Conservation (phyloP, 495 filamentous ascomycete species). For the Neurospora sp. region DNA sequence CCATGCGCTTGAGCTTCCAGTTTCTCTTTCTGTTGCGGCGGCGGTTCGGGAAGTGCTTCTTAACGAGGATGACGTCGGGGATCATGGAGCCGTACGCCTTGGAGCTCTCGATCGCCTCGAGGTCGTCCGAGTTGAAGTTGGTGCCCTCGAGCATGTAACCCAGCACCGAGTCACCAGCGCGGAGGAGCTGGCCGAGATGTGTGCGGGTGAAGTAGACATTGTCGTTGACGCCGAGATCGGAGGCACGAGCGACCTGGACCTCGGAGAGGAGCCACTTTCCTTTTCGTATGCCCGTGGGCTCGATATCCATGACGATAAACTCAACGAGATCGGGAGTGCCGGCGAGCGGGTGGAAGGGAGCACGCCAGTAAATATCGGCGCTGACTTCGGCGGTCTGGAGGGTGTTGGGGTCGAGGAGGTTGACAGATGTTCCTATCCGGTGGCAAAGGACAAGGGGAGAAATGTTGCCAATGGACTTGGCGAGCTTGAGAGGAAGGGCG, state of each 20-base stretch:
- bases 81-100: conserved; percentile 61
- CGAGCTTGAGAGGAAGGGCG: conserved; percentile 80
- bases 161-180: conserved; percentile 82
- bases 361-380: conserved; percentile 73
- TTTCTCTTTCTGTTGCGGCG: conserved; percentile 72
- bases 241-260: conserved; percentile 73
- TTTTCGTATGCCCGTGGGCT: conserved; percentile 60
- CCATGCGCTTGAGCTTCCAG: conserved; percentile 94
- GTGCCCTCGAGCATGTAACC: conserved; percentile 82
- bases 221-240: conserved; percentile 83
- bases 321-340: conserved; percentile 80
- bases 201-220: conserved; percentile 78
- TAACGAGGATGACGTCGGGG: conserved; percentile 88
- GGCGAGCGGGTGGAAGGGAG: conserved; percentile 72
- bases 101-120: conserved; percentile 67
- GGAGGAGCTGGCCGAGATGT: conserved; percentile 78
- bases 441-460: conserved; percentile 57
- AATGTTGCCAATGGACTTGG: conserved; percentile 78
- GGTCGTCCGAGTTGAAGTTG: conserved; percentile 81
- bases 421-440: conserved; percentile 80
- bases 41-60: conserved; percentile 85
- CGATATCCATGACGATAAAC: conserved; percentile 92
- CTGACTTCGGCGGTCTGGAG: conserved; percentile 83
- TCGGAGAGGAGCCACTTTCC: conserved; percentile 80
- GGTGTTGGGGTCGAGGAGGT: conserved; percentile 81